These are phyloP conservation scores for Starmerella asiatica DNA, from an alignment of 805 yeast species.

Conservation along the genomic window DNA sequence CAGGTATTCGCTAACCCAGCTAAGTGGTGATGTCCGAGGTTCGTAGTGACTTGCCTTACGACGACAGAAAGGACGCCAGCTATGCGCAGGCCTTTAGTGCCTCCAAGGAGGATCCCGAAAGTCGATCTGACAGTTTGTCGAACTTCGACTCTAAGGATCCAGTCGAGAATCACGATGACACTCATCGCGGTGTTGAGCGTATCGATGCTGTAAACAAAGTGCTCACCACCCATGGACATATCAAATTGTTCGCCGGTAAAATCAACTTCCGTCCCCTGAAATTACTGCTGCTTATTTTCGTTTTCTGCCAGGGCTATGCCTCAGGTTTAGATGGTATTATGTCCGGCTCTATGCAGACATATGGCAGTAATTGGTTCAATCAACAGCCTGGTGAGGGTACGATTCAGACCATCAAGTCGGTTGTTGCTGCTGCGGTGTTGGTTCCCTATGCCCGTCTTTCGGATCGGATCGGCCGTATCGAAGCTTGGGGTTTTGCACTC, in stretches of 20 bases:
- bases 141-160: background rate
- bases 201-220: conserved; percentile 6
- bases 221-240: conserved; percentile 1
- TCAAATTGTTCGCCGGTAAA: conserved; percentile 1
- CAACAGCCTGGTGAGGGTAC: conserved; percentile 46
- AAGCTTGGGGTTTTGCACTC: conserved; percentile 36
- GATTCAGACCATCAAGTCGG: conserved; percentile 39
- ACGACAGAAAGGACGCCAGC: too few species aligned
- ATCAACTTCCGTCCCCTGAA: conserved; percentile 5
- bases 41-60: too few species aligned
- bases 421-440: conserved; percentile 54
- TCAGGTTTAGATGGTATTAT: conserved; percentile 50
- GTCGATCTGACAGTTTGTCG: background rate
- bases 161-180: background rate
- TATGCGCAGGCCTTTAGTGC: too few species aligned
- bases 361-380: conserved; percentile 43
- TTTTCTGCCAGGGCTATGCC: conserved; percentile 44
- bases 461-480: conserved; percentile 52
- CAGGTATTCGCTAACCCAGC: too few species aligned
- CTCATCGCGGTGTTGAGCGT: conserved; percentile 5
- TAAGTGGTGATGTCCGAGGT: too few species aligned
- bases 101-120: background rate
- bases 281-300: conserved; percentile 31
- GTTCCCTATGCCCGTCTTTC: conserved; percentile 50
- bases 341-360: conserved; percentile 40